phyloP scores from a whole-genome alignment of 768 basidiomycete genomes.

The Mycena galericulata region DNA sequence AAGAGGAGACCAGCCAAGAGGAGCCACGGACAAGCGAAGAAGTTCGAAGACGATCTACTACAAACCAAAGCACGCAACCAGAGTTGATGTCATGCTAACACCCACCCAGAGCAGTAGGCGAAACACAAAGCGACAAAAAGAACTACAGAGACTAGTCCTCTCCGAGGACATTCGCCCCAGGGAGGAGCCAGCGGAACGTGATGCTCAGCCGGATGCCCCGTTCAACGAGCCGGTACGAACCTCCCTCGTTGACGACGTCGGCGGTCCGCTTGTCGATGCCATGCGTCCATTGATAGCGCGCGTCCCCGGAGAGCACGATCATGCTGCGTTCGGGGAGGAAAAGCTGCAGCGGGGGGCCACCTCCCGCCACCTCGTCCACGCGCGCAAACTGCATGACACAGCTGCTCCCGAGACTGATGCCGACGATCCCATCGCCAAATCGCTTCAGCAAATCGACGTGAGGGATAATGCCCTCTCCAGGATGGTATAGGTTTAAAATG shows the following conservation, averaged over 20 bases:
- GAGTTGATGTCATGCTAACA: too few relatives aligned
- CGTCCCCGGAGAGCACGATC: slow-evolving; percentile 81
- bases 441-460: slow-evolving; percentile 89
- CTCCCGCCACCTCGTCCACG: slow-evolving; percentile 41
- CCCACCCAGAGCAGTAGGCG: too few relatives aligned
- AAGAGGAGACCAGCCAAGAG: too few relatives aligned
- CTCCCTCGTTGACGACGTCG: slow-evolving; percentile 64
- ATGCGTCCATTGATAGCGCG: slow-evolving; percentile 90
- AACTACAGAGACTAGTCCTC: too few relatives aligned
- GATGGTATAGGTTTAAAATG: slow-evolving; percentile 90
- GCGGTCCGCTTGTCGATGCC: slow-evolving; percentile 76
- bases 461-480: slow-evolving; percentile 89
- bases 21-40: too few relatives aligned
- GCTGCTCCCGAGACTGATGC: slow-evolving; percentile 84
- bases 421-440: slow-evolving; percentile 92
- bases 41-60: too few relatives aligned
- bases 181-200: slow-evolving; percentile 88
- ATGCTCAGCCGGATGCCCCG: slow-evolving; percentile 78
- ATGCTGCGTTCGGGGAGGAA: slow-evolving; percentile 84
- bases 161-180: slow-evolving; percentile 87
- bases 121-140: too few relatives aligned
- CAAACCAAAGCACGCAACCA: too few relatives aligned
- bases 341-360: slow-evolving; percentile 42
- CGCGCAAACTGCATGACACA: slow-evolving; percentile 80
- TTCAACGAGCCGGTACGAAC: slow-evolving; percentile 52